A percentile compares a stretch with the other conserved stretches of the same genome.
These are phyloP conservation scores for Fusarium tricinctum DNA, from an alignment of 2,329 filamentous ascomycete species.

Conservation along the genomic window DNA sequence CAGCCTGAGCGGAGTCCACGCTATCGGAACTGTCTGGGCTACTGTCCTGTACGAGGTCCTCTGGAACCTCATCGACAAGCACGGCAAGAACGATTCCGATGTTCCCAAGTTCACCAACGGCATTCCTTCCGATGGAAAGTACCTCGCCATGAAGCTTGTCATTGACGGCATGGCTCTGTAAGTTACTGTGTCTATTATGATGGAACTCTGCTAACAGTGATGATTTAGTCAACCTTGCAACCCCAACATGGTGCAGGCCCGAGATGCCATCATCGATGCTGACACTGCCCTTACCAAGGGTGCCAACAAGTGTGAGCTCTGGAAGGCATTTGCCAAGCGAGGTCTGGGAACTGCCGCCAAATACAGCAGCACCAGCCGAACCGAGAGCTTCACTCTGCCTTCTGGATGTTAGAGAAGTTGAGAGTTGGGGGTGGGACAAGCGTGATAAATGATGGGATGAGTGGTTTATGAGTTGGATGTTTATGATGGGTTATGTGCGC, in stretches of 20 bases:
- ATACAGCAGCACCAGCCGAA: slow-evolving; percentile 49
- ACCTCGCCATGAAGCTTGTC: slow-evolving; percentile 66
- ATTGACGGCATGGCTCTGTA: slow-evolving; percentile 64
- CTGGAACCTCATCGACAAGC: slow-evolving; percentile 70
- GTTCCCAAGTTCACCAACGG: slow-evolving; percentile 60
- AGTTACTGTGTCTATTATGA: background rate
- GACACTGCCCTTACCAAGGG: slow-evolving; percentile 66
- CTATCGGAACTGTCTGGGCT: slow-evolving; percentile 59
- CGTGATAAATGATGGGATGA: background rate
- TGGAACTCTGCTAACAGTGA: background rate
- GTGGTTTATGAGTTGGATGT: background rate
- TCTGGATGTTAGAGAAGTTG: slow-evolving; percentile 39
- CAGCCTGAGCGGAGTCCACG: slow-evolving; percentile 57
- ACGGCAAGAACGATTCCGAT: slow-evolving; percentile 63
- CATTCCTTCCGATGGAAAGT: slow-evolving; percentile 67
- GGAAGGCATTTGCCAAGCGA: slow-evolving; percentile 69
- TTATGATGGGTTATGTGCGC: background rate
- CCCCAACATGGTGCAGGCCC: slow-evolving; percentile 66
- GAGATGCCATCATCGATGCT: slow-evolving; percentile 69
- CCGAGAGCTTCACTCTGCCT: slow-evolving; percentile 52
- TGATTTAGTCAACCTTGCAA: slow-evolving; percentile 64
- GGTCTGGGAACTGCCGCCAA: slow-evolving; percentile 62
- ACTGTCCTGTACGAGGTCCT: slow-evolving; percentile 67
- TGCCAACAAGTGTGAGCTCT: slow-evolving; percentile 65
- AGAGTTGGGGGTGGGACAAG: background rate